Evolutionary conservation across 2,329 filamentous ascomycete genomes (phyloP).

Genomic region (Alternaria metachromatica): DNA sequence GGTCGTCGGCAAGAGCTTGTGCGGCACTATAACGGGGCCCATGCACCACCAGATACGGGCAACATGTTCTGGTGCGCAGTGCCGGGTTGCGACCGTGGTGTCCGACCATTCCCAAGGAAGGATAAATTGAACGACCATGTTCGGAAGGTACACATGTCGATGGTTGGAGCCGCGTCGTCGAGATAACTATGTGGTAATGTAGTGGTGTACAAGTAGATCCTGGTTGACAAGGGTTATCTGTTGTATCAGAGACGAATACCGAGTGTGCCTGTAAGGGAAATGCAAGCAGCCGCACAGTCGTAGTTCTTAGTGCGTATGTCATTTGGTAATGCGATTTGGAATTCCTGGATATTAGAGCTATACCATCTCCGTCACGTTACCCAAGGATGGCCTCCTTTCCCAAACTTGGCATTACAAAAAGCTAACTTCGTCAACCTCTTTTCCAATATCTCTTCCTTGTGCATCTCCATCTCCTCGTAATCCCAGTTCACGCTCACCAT

Average conservation of each 20-base stretch:
- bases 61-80: not conserved
- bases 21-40: not conserved
- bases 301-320: not conserved
- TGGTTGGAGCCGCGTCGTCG: not conserved
- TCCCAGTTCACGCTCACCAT: not conserved
- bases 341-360: not conserved
- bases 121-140: not conserved
- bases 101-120: not conserved
- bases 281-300: rapidly evolving
- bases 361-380: rapidly evolving
- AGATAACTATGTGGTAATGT: not conserved
- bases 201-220: not conserved
- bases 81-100: not conserved
- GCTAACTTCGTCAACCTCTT: not conserved
- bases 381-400: not conserved
- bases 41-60: not conserved
- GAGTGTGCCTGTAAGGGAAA: not conserved
- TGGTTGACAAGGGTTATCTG: not conserved
- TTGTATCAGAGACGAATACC: not conserved
- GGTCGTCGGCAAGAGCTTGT: not conserved
- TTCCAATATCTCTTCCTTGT: not conserved
- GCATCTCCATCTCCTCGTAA: not conserved
- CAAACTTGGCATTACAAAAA: not conserved
- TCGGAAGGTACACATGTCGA: not conserved
- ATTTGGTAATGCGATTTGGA: not conserved